These are phyloP conservation scores for Aureobasidium sp. DNA, from an alignment of 2,329 filamentous ascomycete genomes.

Conservation along the genomic window DNA sequence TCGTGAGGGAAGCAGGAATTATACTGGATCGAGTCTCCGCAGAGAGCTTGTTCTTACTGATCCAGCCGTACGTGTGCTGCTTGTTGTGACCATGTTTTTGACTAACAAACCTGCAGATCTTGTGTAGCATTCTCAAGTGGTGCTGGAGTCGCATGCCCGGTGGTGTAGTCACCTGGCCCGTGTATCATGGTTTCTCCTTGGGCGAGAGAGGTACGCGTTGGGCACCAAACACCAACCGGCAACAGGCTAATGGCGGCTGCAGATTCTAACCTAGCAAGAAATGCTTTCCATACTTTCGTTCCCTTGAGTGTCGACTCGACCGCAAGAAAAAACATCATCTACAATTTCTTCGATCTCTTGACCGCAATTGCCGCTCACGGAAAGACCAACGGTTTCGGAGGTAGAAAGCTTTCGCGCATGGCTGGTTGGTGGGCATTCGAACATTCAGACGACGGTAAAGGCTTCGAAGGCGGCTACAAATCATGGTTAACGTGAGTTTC, in stretches of 20 bases:
- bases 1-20: constrained; percentile 50
- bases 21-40: constrained; percentile 61
- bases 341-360: constrained; percentile 92
- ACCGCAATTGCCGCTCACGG: constrained; percentile 86
- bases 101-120: constrained; percentile 52
- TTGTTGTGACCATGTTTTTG: not conserved
- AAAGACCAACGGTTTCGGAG: constrained; percentile 87
- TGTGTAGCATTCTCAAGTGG: constrained; percentile 95
- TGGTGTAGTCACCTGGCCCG: constrained; percentile 93
- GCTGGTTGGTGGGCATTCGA: constrained; percentile 99
- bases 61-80: constrained; percentile 62
- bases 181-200: constrained; percentile 90
- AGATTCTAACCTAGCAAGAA: constrained; percentile 87
- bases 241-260: constrained; percentile 20
- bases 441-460: constrained; percentile 75
- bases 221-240: too few relatives aligned
- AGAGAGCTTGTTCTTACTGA: constrained; percentile 90
- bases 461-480: constrained; percentile 91
- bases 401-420: constrained; percentile 87
- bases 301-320: constrained; percentile 86
- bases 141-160: constrained; percentile 91
- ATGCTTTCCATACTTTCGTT: constrained; percentile 95
- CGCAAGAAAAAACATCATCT: constrained; percentile 79
- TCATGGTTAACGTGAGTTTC: constrained; percentile 67
- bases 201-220: constrained; percentile 78